Evolutionary conservation across 805 yeast genomes (phyloP), one percentile per base, ranked within the genome.

Genomic region (Cyberlindnera japonica): DNA sequence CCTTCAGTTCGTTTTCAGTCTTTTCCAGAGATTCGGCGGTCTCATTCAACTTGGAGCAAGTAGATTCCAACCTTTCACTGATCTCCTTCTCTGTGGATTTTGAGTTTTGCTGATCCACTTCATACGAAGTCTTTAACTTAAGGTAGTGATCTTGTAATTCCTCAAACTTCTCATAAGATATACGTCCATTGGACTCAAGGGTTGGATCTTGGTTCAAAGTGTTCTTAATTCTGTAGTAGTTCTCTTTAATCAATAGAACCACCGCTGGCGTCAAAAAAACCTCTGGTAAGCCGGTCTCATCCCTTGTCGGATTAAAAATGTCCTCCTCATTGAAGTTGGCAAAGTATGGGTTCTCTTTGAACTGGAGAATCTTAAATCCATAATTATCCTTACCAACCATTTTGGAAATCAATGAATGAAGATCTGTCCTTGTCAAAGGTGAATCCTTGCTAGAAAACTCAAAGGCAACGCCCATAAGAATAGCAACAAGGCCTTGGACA

Each of bases 221-320:
- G 33, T 79, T 72, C 46, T 74, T 74, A 20, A 93, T 76, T 43
- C 96, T 71, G 22, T 69, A 61, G 46, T 73, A 77, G 52, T 87
- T 83, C 2, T 83, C 93, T 46, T 79, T 79, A 31, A 93, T 64
- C 37, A 89, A 64, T 4, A 65, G 66, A 3, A 85, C 79, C 57
- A 87, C 87, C 3, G 70, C 62, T 0, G 74, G 57, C 43, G 81
- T 82, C 55, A 93, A 83, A 53, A 74, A 88, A 1, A 91, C 83
- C 43, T 79, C 77, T 0, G 98, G 99, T 30, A 91, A 71, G 1
- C 99, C 99, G 1, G 95, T 79, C 3, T 79, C 81, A 57, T 88
- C 96, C 47, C 75, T 72, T 4, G 69, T 68, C 2, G 81, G 75
- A 14, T 69, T 65, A 18, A 75, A 59, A 20, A 76, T 65, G 17